A percentile compares a stretch with the other conserved stretches of the same genome.
These are phyloP conservation scores for Penicillium sp. DNA, from an alignment of 2,329 filamentous ascomycete species.

Conservation along the genomic window DNA sequence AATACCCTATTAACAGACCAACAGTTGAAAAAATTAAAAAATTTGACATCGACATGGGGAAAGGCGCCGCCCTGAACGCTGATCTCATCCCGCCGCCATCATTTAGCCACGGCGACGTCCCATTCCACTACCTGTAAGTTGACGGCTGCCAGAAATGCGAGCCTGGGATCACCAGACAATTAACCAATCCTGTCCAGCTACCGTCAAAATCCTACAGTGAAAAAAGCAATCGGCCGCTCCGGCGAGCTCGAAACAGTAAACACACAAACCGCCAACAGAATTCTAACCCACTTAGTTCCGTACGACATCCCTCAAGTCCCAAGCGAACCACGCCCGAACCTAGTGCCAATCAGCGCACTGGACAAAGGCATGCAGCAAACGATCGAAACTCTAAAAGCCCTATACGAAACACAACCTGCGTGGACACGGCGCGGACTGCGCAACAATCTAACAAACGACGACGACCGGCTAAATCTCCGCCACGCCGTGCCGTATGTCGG, in stretches of 20 bases:
- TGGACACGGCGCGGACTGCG: conserved; percentile 82
- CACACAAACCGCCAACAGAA: conserved; percentile 59
- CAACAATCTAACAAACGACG: conserved; percentile 62
- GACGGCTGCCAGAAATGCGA: neutral
- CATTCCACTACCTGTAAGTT: conserved; percentile 61
- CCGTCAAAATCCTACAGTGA: conserved; percentile 79
- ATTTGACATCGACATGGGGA: conserved; percentile 66
- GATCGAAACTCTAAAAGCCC: conserved; percentile 61
- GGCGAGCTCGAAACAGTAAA: conserved; percentile 60
- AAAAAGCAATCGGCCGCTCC: conserved; percentile 57
- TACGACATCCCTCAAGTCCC: conserved; percentile 65
- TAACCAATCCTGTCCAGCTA: conserved; percentile 54
- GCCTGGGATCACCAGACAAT: conserved; percentile 13
- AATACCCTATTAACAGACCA: neutral
- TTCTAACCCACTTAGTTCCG: conserved; percentile 57
- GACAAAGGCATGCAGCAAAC: conserved; percentile 62
- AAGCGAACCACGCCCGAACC: conserved; percentile 56
- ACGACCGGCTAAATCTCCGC: conserved; percentile 60
- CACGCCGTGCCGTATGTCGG: conserved; percentile 79
- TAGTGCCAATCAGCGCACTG: conserved; percentile 50
- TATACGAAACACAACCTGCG: conserved; percentile 73
- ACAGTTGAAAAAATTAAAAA: conserved; percentile 59
- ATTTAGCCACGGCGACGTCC: conserved; percentile 71
- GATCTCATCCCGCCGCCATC: conserved; percentile 77
- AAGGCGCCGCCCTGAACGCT: conserved; percentile 58